Evolutionary conservation across 208 protist genomes (phyloP).

Genomic region (Wallacemonas rigidus): DNA sequence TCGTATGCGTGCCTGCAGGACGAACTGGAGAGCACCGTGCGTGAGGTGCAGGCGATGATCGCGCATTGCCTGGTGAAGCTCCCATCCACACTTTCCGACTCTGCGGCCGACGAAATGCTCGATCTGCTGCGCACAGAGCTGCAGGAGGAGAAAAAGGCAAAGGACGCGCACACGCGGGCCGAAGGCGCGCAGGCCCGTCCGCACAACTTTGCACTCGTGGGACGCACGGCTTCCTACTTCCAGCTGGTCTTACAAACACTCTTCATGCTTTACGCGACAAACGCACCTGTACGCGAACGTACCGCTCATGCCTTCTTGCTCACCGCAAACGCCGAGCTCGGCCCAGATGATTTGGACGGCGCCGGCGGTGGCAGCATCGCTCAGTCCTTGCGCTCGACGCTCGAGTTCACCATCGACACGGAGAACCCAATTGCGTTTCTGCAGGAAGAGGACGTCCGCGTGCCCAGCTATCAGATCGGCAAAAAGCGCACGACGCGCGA

Average conservation of each 20-base stretch:
- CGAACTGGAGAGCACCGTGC: constrained; percentile 58
- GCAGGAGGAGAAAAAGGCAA: constrained; percentile 22
- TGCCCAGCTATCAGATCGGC: constrained; percentile 19
- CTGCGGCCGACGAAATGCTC: constrained; percentile 63
- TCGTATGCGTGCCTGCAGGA: constrained; percentile 45
- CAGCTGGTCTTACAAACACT: constrained; percentile 70
- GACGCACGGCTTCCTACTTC: constrained; percentile 44
- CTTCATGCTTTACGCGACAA: constrained; percentile 65
- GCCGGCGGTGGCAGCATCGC: constrained; percentile 4
- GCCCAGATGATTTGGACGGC: constrained; percentile 4
- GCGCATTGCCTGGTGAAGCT: constrained; percentile 69
- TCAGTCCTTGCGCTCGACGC: constrained; percentile 18
- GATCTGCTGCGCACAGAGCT: constrained; percentile 40
- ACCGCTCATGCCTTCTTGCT: constrained; percentile 14
- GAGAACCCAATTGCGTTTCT: constrained; percentile 73
- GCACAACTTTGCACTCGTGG: constrained; percentile 22
- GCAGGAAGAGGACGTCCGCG: constrained; percentile 35
- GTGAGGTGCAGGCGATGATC: constrained; percentile 66
- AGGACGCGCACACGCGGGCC: constrained; percentile 12
- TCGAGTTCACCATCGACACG: constrained; percentile 46
- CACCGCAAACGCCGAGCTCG: constrained; percentile 14
- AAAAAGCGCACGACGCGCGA: constrained; percentile 35
- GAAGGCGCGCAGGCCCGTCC: constrained; percentile 9
- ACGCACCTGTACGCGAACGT: constrained; percentile 58
- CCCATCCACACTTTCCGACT: constrained; percentile 49